Evolutionary conservation across 2,329 filamentous ascomycete genomes (phyloP).

Genomic region (Phaeosphaeria sp.): DNA sequence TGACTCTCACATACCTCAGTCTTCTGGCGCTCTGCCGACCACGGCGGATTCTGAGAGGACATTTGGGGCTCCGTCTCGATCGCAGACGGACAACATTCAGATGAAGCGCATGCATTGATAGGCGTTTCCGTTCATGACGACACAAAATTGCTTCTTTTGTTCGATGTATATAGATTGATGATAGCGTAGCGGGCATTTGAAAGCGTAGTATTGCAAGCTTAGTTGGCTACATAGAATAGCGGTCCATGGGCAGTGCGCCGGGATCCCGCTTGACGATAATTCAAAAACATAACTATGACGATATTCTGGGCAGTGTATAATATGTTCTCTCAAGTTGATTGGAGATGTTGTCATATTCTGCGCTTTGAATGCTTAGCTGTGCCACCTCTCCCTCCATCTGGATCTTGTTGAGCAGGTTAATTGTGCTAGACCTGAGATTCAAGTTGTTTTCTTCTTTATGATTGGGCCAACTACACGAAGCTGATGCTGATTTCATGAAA

Average conservation of each 20-base stretch:
- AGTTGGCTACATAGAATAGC: constrained; percentile 3
- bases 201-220: constrained; percentile 1
- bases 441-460: no score
- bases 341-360: no score
- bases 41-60: constrained; percentile 27
- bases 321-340: no score
- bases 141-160: constrained; percentile 1
- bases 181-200: background rate
- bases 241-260: constrained; percentile 15
- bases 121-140: background rate
- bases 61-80: constrained; percentile 28
- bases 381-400: no score
- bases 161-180: background rate
- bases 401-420: no score
- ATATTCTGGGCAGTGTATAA: background rate
- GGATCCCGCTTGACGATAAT: constrained; percentile 2
- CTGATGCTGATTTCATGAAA: no score
- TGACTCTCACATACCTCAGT: constrained; percentile 18
- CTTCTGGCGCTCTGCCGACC: constrained; percentile 34
- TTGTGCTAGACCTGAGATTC: no score
- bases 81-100: constrained; percentile 41
- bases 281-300: background rate
- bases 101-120: constrained; percentile 38
- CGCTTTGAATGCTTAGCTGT: no score
- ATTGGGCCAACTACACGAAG: no score